phyloP scores from a whole-genome alignment of 495 filamentous ascomycete species.

The Pseudoneurospora amorphoporcata region DNA sequence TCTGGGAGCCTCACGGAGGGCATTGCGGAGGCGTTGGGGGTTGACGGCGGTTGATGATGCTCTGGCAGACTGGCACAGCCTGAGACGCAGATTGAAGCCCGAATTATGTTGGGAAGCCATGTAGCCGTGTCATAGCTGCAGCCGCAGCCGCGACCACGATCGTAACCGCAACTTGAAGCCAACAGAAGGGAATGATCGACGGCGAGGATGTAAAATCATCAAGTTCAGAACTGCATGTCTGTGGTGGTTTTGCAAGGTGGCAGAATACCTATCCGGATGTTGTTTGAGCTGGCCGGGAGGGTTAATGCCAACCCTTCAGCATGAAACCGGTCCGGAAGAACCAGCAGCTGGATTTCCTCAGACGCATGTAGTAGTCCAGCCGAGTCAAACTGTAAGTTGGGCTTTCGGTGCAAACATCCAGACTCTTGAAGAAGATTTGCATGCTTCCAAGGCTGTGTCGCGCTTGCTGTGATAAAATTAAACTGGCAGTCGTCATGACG shows the following conservation, averaged over 20 bases:
- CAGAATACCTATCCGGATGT: neutral
- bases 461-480: neutral
- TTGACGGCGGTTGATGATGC: neutral
- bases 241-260: neutral
- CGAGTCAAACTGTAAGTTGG: neutral
- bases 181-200: neutral
- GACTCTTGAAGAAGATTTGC: neutral
- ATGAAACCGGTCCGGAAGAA: neutral
- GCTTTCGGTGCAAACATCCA: neutral
- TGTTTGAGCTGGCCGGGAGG: neutral
- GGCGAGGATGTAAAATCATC: neutral
- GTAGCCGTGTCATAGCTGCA: neutral
- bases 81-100: neutral
- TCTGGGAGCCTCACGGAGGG: neutral
- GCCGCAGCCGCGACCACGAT: neutral
- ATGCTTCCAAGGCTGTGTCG: neutral
- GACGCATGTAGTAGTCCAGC: neutral
- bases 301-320: neutral
- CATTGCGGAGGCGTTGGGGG: neutral
- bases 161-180: neutral
- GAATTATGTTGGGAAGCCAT: neutral
- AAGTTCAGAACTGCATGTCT: neutral
- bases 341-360: neutral
- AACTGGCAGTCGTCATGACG: neutral
- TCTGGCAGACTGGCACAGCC: neutral